A percentile compares a stretch with the other conserved stretches of the same genome.
These are phyloP conservation scores for Penstemon barbatus DNA, from an alignment of 257 asterid genomes.

Conservation along the genomic window DNA sequence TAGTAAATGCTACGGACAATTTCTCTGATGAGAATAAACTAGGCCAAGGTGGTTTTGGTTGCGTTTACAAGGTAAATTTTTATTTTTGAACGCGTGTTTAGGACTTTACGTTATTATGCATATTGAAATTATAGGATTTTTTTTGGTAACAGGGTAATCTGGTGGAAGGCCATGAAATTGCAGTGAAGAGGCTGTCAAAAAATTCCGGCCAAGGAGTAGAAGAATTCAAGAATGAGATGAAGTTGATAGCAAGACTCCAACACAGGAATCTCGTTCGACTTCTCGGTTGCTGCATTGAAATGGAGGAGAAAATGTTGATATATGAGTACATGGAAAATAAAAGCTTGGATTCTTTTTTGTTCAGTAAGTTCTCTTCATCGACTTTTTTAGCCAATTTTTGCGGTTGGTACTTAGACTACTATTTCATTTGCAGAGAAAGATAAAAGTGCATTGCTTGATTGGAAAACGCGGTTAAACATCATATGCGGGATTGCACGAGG, in stretches of 20 bases:
- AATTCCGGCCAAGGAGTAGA: slow-evolving; percentile 67
- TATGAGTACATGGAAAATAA: slow-evolving; percentile 79
- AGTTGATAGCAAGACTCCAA: slow-evolving; percentile 68
- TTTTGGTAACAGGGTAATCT: slow-evolving; percentile 42
- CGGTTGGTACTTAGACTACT: not conserved
- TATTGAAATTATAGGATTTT: not conserved
- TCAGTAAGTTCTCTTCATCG: slow-evolving; percentile 45
- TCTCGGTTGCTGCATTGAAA: slow-evolving; percentile 68
- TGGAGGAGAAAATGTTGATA: slow-evolving; percentile 69
- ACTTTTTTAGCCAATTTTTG: not conserved
- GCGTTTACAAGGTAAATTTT: slow-evolving; percentile 45
- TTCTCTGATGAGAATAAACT: slow-evolving; percentile 43
- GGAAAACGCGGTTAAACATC: slow-evolving; percentile 67
- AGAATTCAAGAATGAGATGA: slow-evolving; percentile 73
- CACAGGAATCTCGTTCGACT: slow-evolving; percentile 73
- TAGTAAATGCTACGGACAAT: slow-evolving; percentile 42
- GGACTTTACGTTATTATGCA: no score
- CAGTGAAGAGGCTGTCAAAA: slow-evolving; percentile 71
- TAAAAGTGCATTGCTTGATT: slow-evolving; percentile 49
- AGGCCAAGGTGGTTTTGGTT: slow-evolving; percentile 56
- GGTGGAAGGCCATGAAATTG: slow-evolving; percentile 60
- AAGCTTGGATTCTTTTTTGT: slow-evolving; percentile 63
- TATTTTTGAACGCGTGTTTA: no score
- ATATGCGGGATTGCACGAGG: slow-evolving; percentile 71
- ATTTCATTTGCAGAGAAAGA: slow-evolving; percentile 42